These are phyloP conservation scores for Lepidium didymum DNA, from an alignment of 345 rosid species.

Conservation along the genomic window DNA sequence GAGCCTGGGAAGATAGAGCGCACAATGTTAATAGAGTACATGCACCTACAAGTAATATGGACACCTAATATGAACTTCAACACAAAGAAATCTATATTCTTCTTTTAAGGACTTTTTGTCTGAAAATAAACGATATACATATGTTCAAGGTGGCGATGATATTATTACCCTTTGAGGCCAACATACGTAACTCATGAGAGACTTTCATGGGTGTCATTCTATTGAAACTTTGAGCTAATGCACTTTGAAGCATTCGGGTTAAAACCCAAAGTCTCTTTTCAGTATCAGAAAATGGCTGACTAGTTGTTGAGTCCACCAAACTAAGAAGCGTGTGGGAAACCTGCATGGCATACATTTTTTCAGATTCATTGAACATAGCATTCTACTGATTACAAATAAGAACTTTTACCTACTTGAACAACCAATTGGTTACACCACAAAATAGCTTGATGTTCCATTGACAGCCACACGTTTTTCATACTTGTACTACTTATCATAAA, in stretches of 20 bases:
- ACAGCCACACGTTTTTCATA: slow-evolving; percentile 92
- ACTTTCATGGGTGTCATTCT: slow-evolving; percentile 53
- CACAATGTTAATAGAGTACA: neutral
- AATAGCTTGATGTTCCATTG: slow-evolving; percentile 99
- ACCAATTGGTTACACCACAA: slow-evolving; percentile 97
- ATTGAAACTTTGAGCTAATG: slow-evolving; percentile 60
- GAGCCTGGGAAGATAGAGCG: slow-evolving; percentile 44
- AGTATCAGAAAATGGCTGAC: slow-evolving; percentile 59
- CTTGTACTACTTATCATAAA: slow-evolving; percentile 85
- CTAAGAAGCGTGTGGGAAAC: slow-evolving; percentile 95
- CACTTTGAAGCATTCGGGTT: slow-evolving; percentile 84
- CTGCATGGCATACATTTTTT: slow-evolving; percentile 39
- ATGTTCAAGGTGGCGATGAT: slow-evolving; percentile 15
- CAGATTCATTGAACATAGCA: slow-evolving; percentile 13
- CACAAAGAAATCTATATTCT: neutral
- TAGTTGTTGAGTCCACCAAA: slow-evolving; percentile 70
- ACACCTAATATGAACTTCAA: slow-evolving; percentile 1
- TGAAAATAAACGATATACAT: neutral
- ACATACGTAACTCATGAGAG: slow-evolving; percentile 32
- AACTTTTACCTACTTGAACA: slow-evolving; percentile 66
- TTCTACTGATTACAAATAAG: slow-evolving; percentile 7
- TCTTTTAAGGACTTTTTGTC: neutral
- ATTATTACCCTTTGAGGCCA: slow-evolving; percentile 40
- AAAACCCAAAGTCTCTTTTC: slow-evolving; percentile 54
- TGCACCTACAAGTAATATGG: neutral